Evolutionary conservation across 768 basidiomycete genomes (phyloP).

Genomic region (Coprinellus micaceus): DNA sequence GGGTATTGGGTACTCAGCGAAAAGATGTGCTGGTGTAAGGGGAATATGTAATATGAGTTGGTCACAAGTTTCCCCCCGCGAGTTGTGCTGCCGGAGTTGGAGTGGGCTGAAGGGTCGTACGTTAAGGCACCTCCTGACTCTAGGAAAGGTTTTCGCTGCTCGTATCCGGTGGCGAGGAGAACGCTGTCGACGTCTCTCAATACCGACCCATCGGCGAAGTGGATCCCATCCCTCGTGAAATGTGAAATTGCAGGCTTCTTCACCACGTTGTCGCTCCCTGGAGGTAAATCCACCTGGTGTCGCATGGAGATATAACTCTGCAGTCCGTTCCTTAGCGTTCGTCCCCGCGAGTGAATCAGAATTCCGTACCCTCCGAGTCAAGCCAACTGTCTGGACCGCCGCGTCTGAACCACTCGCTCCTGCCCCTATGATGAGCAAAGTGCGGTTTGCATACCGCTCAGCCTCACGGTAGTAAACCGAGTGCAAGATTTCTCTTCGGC

Average conservation of each 20-base stretch:
- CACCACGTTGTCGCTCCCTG: conserved; percentile 21
- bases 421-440: conserved; percentile 42
- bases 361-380: conserved; percentile 40
- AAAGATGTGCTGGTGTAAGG: conserved; percentile 51
- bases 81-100: conserved; percentile 18
- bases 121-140: conserved; percentile 27
- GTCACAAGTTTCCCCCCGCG: conserved; percentile 29
- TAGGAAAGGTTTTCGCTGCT: conserved; percentile 47
- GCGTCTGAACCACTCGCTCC: conserved; percentile 50
- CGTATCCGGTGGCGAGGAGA: conserved; percentile 55
- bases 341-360: neutral
- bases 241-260: conserved; percentile 44
- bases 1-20: conserved; percentile 46
- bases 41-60: conserved; percentile 54
- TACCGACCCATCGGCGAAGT: conserved; percentile 45
- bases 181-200: conserved; percentile 40
- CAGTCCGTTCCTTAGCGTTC: neutral
- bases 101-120: conserved; percentile 24
- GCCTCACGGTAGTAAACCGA: conserved; percentile 53
- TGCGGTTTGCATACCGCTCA: conserved; percentile 35
- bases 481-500: conserved; percentile 42
- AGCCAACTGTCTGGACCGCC: conserved; percentile 36
- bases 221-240: conserved; percentile 41
- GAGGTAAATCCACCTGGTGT: conserved; percentile 18
- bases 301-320: conserved; percentile 33